Conservation (phyloP, 108 stramenopile species). For the Conticribra guillardii region DNA sequence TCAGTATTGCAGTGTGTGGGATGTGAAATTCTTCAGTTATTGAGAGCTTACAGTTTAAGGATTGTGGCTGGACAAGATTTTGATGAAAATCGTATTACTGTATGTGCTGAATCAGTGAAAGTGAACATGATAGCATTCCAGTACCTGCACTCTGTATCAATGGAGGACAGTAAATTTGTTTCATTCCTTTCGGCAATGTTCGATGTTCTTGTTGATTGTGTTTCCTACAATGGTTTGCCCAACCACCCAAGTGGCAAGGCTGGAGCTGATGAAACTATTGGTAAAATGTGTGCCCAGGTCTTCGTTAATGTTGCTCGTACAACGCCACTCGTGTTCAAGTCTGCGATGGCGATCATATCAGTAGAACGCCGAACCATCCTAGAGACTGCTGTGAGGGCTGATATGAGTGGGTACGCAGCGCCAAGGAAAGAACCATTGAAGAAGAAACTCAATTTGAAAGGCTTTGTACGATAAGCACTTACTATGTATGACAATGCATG, state of each 20-base stretch:
- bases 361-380: constrained; percentile 66
- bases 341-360: constrained; percentile 53
- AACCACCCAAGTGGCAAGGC: constrained; percentile 58
- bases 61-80: constrained; percentile 15
- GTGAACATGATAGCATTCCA: constrained; percentile 74
- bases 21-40: constrained; percentile 59
- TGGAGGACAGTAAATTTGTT: constrained; percentile 51
- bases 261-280: constrained; percentile 55
- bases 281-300: constrained; percentile 79
- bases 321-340: constrained; percentile 73
- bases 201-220: constrained; percentile 55
- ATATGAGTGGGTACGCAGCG: constrained; percentile 82
- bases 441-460: constrained; percentile 78
- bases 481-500: no score
- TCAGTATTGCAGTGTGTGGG: constrained; percentile 52
- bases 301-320: constrained; percentile 73
- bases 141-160: constrained; percentile 49
- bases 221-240: constrained; percentile 86
- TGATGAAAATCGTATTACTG: constrained; percentile 40
- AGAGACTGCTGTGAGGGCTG: constrained; percentile 83
- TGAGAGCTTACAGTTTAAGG: constrained; percentile 63
- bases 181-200: constrained; percentile 66
- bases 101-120: constrained; percentile 75
- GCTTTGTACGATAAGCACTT: constrained; percentile 40
- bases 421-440: constrained; percentile 53